phyloP scores from a whole-genome alignment of 2,329 filamentous ascomycete genomes.

The Cryphonectria parasitica region DNA sequence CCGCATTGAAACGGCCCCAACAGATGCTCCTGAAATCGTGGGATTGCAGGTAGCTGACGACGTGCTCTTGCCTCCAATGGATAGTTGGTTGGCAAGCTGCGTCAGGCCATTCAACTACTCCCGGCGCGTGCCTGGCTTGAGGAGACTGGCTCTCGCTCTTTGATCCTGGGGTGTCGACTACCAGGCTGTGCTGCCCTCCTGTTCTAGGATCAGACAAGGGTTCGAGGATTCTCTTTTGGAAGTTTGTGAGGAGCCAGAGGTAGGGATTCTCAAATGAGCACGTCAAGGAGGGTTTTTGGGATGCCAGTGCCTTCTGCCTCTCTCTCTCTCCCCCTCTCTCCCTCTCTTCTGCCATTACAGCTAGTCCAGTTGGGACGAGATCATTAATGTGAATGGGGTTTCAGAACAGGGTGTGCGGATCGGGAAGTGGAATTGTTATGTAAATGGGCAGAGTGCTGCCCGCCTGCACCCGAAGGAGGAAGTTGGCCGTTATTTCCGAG shows the following conservation, averaged over 20 bases:
- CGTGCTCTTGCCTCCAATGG: constrained; percentile 17
- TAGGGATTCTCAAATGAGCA: not conserved
- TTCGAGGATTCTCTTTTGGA: not conserved
- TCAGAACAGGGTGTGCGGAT: not conserved
- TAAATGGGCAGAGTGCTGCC: not conserved
- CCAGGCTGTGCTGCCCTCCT: not conserved
- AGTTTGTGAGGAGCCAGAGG: not conserved
- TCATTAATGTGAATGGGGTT: not conserved
- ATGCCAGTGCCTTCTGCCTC: not conserved
- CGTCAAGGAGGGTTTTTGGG: not conserved
- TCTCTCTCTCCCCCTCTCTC: not conserved
- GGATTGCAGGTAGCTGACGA: constrained; percentile 19
- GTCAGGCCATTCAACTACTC: not conserved
- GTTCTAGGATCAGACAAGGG: not conserved
- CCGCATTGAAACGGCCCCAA: constrained; percentile 24
- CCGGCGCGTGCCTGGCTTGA: not conserved
- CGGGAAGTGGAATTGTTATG: not conserved
- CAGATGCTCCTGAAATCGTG: constrained; percentile 24
- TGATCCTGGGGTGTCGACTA: not conserved
- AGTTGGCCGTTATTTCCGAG: not conserved
- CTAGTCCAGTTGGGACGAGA: not conserved
- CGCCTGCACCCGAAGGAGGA: not conserved
- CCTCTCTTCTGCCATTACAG: not conserved
- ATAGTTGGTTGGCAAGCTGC: not conserved
- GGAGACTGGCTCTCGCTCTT: not conserved